These are phyloP conservation scores for Paracoccidioides brasiliensis DNA, from an alignment of 2,329 filamentous ascomycete genomes.

Conservation along the genomic window DNA sequence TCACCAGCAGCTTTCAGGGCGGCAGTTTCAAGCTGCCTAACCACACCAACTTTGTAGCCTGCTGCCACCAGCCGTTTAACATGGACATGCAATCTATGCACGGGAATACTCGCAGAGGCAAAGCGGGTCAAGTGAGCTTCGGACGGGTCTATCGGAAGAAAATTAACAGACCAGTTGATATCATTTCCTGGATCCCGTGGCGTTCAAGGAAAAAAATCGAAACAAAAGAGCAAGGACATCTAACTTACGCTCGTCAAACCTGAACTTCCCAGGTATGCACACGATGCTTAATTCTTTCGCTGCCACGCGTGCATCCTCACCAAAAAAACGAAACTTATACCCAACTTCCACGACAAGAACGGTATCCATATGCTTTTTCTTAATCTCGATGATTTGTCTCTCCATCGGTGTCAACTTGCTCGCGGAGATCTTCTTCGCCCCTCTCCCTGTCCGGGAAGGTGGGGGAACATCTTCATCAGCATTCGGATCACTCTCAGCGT, in stretches of 20 bases:
- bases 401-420: conserved; percentile 92
- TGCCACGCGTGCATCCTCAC: conserved; percentile 80
- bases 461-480: conserved; percentile 42
- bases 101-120: conserved; percentile 88
- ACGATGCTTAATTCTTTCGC: conserved; percentile 88
- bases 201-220: conserved; percentile 6
- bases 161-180: conserved; percentile 11
- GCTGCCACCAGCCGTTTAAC: conserved; percentile 85
- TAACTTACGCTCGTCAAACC: conserved; percentile 71
- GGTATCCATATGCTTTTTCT: conserved; percentile 78
- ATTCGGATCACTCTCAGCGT: conserved; percentile 47
- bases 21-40: conserved; percentile 87
- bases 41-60: conserved; percentile 90
- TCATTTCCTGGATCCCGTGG: background rate
- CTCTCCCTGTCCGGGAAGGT: conserved; percentile 34
- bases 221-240: background rate
- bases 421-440: conserved; percentile 53
- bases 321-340: conserved; percentile 96
- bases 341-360: conserved; percentile 87
- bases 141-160: conserved; percentile 48
- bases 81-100: conserved; percentile 81
- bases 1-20: conserved; percentile 90
- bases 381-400: conserved; percentile 85
- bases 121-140: conserved; percentile 88
- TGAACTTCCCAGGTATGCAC: conserved; percentile 88